phyloP scores from a whole-genome alignment of 441 rosid genomes.

The Aleurites moluccanus region DNA sequence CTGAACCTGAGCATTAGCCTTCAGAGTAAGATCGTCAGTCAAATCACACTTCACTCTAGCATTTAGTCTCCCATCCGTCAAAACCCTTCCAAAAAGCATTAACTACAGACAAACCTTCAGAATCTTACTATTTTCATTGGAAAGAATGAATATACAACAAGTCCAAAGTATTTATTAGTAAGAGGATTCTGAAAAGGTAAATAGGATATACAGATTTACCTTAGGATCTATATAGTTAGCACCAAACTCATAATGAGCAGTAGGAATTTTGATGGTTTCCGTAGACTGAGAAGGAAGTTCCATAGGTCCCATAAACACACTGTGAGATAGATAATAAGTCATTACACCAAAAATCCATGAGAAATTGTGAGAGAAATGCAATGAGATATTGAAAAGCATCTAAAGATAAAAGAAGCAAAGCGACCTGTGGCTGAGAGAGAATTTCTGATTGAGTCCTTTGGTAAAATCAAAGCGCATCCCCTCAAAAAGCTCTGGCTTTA shows the following conservation, averaged over 20 bases:
- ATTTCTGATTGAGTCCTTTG: slow-evolving; percentile 81
- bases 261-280: slow-evolving; percentile 82
- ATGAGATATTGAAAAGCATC: background rate
- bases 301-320: slow-evolving; percentile 86
- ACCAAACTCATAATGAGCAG: slow-evolving; percentile 90
- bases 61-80: slow-evolving; percentile 85
- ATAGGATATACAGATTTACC: slow-evolving; percentile 33
- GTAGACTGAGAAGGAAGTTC: slow-evolving; percentile 87
- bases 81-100: slow-evolving; percentile 88
- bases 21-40: slow-evolving; percentile 68
- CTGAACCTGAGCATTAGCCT: slow-evolving; percentile 79
- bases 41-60: slow-evolving; percentile 92
- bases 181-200: slow-evolving; percentile 7
- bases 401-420: background rate
- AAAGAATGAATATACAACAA: background rate
- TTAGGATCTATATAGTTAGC: slow-evolving; percentile 80
- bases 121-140: slow-evolving; percentile 18
- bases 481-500: slow-evolving; percentile 89
- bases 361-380: slow-evolving; percentile 12
- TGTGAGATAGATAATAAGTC: slow-evolving; percentile 39
- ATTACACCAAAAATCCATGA: slow-evolving; percentile 1
- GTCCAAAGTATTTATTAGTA: background rate
- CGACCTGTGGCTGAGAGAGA: slow-evolving; percentile 87
- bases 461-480: slow-evolving; percentile 96
- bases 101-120: slow-evolving; percentile 41